Conservation (phyloP, 2,329 filamentous ascomycete genomes). For the Fusarium sp. region DNA sequence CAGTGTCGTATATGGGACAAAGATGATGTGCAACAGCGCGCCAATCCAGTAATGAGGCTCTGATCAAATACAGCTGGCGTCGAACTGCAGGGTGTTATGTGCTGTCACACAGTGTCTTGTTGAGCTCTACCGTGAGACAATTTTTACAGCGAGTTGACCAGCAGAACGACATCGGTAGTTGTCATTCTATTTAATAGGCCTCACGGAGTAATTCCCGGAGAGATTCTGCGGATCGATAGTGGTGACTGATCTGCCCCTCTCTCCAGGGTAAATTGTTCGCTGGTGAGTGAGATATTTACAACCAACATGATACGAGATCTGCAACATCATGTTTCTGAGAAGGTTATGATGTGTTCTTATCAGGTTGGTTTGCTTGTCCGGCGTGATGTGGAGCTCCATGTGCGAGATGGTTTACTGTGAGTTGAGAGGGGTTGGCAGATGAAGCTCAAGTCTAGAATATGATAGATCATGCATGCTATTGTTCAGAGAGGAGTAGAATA, state of each 20-base stretch:
- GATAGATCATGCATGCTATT: background rate
- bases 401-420: background rate
- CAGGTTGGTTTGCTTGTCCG: background rate
- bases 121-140: background rate
- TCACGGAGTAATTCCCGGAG: constrained; percentile 44
- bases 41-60: constrained; percentile 3
- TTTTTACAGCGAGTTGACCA: background rate
- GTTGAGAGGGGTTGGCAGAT: background rate
- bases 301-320: background rate
- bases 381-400: background rate
- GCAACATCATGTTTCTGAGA: background rate
- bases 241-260: constrained; percentile 14
- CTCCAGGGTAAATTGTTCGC: constrained; percentile 33
- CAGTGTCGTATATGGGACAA: background rate
- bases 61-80: background rate
- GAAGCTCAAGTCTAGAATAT: background rate
- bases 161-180: constrained; percentile 5
- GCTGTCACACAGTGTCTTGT: background rate
- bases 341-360: background rate
- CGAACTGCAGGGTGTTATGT: constrained; percentile 6
- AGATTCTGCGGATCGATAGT: constrained; percentile 31
- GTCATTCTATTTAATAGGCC: constrained; percentile 28
- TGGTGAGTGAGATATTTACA: constrained; percentile 1
- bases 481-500: background rate
- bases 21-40: background rate